Percentiles rank a stretch among this genome's conserved stretches.
Conservation (phyloP, 768 basidiomycete species). For the Boletellus ananiceps region DNA sequence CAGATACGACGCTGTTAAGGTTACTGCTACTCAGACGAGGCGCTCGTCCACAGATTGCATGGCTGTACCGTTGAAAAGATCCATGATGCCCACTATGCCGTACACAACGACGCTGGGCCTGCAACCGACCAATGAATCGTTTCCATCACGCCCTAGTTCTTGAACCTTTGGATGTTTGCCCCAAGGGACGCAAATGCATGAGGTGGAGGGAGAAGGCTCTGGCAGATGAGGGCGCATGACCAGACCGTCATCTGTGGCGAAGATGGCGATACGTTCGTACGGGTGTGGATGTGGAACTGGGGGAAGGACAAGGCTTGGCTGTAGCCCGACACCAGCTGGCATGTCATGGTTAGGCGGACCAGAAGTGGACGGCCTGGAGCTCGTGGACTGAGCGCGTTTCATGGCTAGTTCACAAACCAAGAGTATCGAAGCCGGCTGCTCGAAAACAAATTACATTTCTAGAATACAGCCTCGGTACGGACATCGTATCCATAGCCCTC, state of each 20-base stretch:
- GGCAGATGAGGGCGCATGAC: slow-evolving; percentile 55
- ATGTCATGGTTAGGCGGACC: slow-evolving; percentile 1
- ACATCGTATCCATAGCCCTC: slow-evolving; percentile 78
- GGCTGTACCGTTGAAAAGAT: slow-evolving; percentile 61
- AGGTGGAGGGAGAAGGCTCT: slow-evolving; percentile 23
- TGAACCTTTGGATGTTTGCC: slow-evolving; percentile 52
- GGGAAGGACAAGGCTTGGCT: slow-evolving; percentile 60
- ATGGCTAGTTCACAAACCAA: slow-evolving; percentile 12
- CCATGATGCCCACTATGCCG: slow-evolving; percentile 72
- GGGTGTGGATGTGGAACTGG: slow-evolving; percentile 74
- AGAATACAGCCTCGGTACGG: slow-evolving; percentile 44
- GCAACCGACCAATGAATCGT: slow-evolving; percentile 47
- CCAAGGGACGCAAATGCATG: slow-evolving; percentile 55
- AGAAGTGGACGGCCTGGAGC: slow-evolving; percentile 1
- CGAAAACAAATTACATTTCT: slow-evolving; percentile 17
- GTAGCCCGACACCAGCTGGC: slow-evolving; percentile 32
- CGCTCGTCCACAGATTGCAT: not conserved
- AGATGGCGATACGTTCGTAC: slow-evolving; percentile 60
- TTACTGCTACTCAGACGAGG: slow-evolving; percentile 15
- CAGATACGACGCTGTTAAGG: slow-evolving; percentile 61
- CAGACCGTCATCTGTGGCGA: slow-evolving; percentile 58
- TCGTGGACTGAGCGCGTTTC: slow-evolving; percentile 26
- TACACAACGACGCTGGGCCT: slow-evolving; percentile 55
- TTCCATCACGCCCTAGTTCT: slow-evolving; percentile 38
- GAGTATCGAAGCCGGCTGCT: not conserved